These are phyloP conservation scores for Flaveria floridana DNA, from an alignment of 140 eudicot genomes.

Conservation along the genomic window DNA sequence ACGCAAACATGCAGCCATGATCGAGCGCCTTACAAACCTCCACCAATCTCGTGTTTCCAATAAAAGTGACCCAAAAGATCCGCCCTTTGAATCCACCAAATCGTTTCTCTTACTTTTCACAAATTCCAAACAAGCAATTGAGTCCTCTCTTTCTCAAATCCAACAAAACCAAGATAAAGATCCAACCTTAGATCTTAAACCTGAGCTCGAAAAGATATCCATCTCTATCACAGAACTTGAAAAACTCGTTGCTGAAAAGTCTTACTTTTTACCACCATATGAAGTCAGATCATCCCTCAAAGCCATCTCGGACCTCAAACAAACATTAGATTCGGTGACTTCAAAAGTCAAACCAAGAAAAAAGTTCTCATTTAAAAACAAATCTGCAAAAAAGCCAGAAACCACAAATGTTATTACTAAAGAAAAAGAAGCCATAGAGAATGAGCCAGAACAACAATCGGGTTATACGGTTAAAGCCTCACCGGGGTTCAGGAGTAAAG, in stretches of 20 bases:
- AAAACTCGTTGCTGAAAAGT: slow-evolving; percentile 64
- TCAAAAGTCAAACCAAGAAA: slow-evolving; percentile 62
- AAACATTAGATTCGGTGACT: slow-evolving; percentile 48
- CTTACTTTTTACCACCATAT: slow-evolving; percentile 75
- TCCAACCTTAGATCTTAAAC: slow-evolving; percentile 40
- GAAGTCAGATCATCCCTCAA: slow-evolving; percentile 75
- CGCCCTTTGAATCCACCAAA: slow-evolving; percentile 56
- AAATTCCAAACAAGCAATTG: slow-evolving; percentile 55
- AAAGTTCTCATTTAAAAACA: slow-evolving; percentile 70
- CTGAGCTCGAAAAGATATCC: slow-evolving; percentile 52
- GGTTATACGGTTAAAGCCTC: slow-evolving; percentile 37
- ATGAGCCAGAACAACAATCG: slow-evolving; percentile 13
- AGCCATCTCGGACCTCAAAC: slow-evolving; percentile 55
- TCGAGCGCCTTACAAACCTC: slow-evolving; percentile 74
- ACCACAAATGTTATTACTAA: slow-evolving; percentile 3
- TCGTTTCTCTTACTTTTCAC: slow-evolving; percentile 64
- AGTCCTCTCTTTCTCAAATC: slow-evolving; percentile 43
- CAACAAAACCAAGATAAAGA: slow-evolving; percentile 33
- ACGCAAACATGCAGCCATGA: slow-evolving; percentile 82
- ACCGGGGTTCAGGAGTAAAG: slow-evolving; percentile 58
- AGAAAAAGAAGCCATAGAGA: background rate
- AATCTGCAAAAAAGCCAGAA: slow-evolving; percentile 38
- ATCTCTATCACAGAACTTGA: slow-evolving; percentile 60
- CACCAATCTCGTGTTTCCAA: slow-evolving; percentile 59
- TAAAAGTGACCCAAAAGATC: slow-evolving; percentile 35